Base-by-base conservation (phyloP, 495 filamentous ascomycete genomes). In the Aspergillus ellipticus region DNA sequence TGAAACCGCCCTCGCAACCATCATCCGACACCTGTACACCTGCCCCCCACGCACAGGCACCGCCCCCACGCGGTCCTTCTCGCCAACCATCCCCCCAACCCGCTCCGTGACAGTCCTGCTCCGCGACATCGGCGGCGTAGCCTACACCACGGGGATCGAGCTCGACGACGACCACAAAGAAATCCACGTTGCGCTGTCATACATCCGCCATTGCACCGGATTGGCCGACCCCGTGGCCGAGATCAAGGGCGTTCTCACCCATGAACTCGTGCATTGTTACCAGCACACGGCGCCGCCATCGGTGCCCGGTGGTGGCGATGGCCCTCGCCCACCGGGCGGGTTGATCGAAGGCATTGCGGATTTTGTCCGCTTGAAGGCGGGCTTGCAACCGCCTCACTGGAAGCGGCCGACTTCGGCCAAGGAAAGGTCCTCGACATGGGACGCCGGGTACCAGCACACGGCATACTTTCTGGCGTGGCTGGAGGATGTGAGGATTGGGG, bases 261-360 rank as follows among this genome's bases (percentile, higher is more conserved):
- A 98, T 68, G 94, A 98, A 72, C 86, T 97, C 58, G 94, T 97
- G 10, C 94, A 98, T 67, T 97, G 92, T 74, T 96, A 88, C 73
- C 94, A 98, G 67, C 90, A 89, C 71, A 84, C 88, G 51, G 87
- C 79, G 1, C 74, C 71, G 2, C 82, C 80, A 51, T n/a, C n/a
- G n/a, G n/a, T n/a, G n/a, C n/a, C n/a, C n/a, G 13, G 33, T 41
- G 52, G 20, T 3, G 43, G 50, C 11, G 50, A 48, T 4, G 20
- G 65, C 6, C 66, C 65, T 4, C 59, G 39, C 13, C 70, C 74
- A 0, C 93, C 93, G 0, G 85, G 85, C 13, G 94, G 94, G 0
- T 60, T 98, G 56, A 86, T 96, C 52, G 94, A 98, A 66, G 94
- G 94, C 0, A 85, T 98, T 53, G 93, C 94, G 15, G 94, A 98